Evolutionary conservation across 352 stramenopile genomes (phyloP), one percentile per base, ranked within the genome.

Genomic region (Phytophthora palmivora): DNA sequence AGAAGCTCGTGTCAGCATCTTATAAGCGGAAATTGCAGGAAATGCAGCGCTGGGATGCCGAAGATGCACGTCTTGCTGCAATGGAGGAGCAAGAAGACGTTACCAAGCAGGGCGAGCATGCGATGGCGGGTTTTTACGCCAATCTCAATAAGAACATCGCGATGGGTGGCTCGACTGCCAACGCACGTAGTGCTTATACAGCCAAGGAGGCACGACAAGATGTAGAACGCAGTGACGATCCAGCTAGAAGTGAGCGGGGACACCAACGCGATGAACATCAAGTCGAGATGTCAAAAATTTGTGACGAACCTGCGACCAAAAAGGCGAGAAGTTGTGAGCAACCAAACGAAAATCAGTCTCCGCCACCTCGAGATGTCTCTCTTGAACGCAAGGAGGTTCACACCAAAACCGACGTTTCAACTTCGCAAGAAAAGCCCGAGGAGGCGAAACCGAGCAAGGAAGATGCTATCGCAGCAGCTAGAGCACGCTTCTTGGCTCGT

Each of bases 11-110:
- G 6, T 97, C 91, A 9, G 84, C 87, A 1, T 95, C 90, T 14
- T 97, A 97, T 76, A 97, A 97, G 72, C 70, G 89, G 14, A 97
- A 97, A 41, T 67, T 97, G n/a, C 79, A 92, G 72, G 91, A 97
- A 53, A 79, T 92, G 64, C 81, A 93, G 63, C 83, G 86, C 36
- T 97, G 91, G 91, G 91, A 97, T 48, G 71, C 74, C 15, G 85
- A 92, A 51, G 87, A 95, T 48, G 73, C 73, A 19, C 76, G 82
- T 0, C 70, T 94, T 34, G 85, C 88, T 21, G 72, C 64, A 0
- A 38, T 89, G 42, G 83, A 95, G 49, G 84, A 84, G 2, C 64
- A 75, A 1, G 82, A 95, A 32, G 84, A 96, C 37, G 82, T 92
- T 28, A 85, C 80, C 8, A 92, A 91, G 70, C 84, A 87, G 16